These are phyloP conservation scores for Nakazawaea populi DNA, from an alignment of 805 yeast genomes.

Conservation along the genomic window DNA sequence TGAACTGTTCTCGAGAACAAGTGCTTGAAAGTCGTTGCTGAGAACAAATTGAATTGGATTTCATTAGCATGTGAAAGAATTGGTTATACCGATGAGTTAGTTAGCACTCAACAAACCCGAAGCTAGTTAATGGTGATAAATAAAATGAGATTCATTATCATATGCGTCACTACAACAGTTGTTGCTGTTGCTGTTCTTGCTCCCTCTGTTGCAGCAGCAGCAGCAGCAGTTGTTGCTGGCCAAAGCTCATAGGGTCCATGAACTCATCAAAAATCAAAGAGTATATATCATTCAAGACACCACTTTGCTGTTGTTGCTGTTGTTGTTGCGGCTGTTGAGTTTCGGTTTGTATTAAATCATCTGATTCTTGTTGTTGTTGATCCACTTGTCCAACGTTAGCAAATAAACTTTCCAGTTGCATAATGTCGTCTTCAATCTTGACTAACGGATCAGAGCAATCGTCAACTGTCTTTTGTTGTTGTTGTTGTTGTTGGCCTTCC, in stretches of 20 bases:
- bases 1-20: too few relatives aligned
- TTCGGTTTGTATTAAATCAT: neutral
- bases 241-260: slow-evolving; percentile 30
- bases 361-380: neutral
- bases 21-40: too few relatives aligned
- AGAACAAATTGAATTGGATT: too few relatives aligned
- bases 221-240: slow-evolving; percentile 8
- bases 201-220: neutral
- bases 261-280: slow-evolving; percentile 39
- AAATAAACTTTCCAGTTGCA: neutral
- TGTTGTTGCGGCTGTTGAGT: slow-evolving; percentile 1
- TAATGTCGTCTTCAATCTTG: neutral
- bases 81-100: too few relatives aligned
- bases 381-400: neutral
- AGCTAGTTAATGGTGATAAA: too few relatives aligned
- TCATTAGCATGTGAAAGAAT: too few relatives aligned
- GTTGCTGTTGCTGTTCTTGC: neutral
- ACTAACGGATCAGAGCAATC: neutral
- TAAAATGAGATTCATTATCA: neutral
- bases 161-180: too few relatives aligned
- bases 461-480: neutral
- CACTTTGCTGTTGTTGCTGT: slow-evolving; percentile 12
- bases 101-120: too few relatives aligned
- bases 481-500: neutral
- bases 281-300: slow-evolving; percentile 35